phyloP scores from a whole-genome alignment of 306 rosid genomes.

The Senna siamea region DNA sequence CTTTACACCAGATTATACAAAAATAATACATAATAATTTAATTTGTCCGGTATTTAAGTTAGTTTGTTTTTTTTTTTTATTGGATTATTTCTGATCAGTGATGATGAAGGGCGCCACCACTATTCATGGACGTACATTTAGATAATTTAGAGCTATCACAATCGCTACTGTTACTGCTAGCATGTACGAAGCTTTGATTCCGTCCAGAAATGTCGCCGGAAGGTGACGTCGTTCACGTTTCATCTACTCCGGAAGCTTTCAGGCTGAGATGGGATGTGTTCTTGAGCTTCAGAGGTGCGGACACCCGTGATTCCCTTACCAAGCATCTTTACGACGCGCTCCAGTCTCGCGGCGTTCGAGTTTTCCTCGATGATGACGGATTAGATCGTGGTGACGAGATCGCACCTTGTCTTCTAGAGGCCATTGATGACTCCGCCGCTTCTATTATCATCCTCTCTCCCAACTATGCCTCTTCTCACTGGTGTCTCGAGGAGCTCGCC shows the following conservation, averaged over 20 bases:
- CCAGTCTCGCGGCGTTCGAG: conserved; percentile 38
- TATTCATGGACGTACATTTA: too few relatives aligned
- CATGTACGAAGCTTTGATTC: too few relatives aligned
- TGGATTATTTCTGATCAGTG: too few relatives aligned
- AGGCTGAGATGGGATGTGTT: conserved; percentile 67
- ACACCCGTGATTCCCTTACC: conserved; percentile 46
- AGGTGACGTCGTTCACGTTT: not conserved
- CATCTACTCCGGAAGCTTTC: conserved; percentile 38
- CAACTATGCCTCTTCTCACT: conserved; percentile 49
- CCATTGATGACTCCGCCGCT: conserved; percentile 65
- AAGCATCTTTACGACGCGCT: conserved; percentile 43
- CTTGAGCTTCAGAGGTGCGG: conserved; percentile 59
- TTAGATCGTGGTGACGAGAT: conserved; percentile 52
- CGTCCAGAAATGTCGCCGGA: conserved; percentile 31
- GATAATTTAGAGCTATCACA: too few relatives aligned
- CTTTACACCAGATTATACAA: too few relatives aligned
- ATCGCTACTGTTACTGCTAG: too few relatives aligned
- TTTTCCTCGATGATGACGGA: conserved; percentile 53
- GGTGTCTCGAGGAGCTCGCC: conserved; percentile 61
- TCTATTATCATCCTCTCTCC: conserved; percentile 51
- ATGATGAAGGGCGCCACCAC: too few relatives aligned
- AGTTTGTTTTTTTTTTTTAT: too few relatives aligned
- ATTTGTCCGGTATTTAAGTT: too few relatives aligned
- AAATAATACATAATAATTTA: too few relatives aligned
- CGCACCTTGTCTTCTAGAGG: conserved; percentile 49